Evolutionary conservation across 768 basidiomycete species (phyloP).

Genomic region (Pholiota conissans): DNA sequence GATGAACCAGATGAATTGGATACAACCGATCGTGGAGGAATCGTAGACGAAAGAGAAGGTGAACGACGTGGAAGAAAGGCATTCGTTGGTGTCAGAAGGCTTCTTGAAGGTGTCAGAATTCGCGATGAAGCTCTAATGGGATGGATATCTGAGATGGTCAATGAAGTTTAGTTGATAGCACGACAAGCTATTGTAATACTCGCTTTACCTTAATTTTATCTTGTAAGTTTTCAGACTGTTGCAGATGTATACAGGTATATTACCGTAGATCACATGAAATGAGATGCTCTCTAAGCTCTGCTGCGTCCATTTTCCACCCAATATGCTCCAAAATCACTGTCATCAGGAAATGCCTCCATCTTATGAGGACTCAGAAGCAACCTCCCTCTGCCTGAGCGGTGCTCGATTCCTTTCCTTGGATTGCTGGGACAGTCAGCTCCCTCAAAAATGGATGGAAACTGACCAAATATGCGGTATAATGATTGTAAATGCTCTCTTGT

Average conservation of each 20-base stretch:
- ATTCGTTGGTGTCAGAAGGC: constrained; percentile 58
- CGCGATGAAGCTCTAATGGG: constrained; percentile 54
- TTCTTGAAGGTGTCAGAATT: constrained; percentile 66
- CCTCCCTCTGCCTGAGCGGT: constrained; percentile 1
- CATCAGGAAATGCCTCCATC: constrained; percentile 45
- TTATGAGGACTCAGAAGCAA: constrained; percentile 32
- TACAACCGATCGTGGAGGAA: constrained; percentile 43
- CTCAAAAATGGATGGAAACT: constrained; percentile 2
- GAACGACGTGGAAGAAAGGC: constrained; percentile 71
- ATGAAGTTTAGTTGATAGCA: constrained; percentile 16
- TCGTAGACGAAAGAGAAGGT: constrained; percentile 64
- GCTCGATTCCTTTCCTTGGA: background rate
- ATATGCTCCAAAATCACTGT: constrained; percentile 34
- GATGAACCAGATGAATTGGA: constrained; percentile 58
- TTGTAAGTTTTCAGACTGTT: background rate
- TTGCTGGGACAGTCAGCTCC: constrained; percentile 5
- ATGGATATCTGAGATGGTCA: constrained; percentile 43
- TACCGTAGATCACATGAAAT: too few relatives aligned
- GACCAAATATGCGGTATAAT: background rate
- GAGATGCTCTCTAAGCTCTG: too few relatives aligned
- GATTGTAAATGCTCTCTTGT: background rate
- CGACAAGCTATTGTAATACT: background rate
- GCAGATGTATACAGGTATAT: background rate
- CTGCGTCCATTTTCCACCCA: constrained; percentile 35
- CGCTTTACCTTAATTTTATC: background rate